Percentiles rank a stretch among this genome's conserved stretches.
Conservation (phyloP, 331 rosid species). For the Ulmus americana region DNA sequence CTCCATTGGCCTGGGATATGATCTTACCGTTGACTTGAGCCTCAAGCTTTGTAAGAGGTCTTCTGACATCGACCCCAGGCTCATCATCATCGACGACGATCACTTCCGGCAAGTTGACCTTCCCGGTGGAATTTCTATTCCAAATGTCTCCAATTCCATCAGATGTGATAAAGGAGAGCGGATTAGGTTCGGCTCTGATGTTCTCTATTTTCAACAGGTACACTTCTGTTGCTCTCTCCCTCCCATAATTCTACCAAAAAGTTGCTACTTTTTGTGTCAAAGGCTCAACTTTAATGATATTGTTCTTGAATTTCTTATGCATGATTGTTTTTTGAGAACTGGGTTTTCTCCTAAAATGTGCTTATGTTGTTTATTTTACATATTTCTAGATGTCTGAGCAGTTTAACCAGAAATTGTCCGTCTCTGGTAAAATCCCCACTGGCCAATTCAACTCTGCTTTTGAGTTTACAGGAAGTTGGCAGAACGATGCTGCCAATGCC, state of each 20-base stretch:
- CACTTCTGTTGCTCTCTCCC: background rate
- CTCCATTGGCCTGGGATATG: conserved; percentile 64
- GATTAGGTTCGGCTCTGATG: conserved; percentile 59
- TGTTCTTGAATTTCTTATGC: no score
- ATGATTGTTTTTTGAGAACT: no score
- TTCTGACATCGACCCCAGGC: conserved; percentile 30
- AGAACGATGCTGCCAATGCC: conserved; percentile 76
- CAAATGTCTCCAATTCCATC: conserved; percentile 67
- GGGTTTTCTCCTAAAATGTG: no score
- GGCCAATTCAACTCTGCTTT: conserved; percentile 78
- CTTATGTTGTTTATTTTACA: background rate
- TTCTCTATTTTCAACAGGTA: conserved; percentile 77
- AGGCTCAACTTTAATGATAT: no score
- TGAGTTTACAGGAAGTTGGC: conserved; percentile 64
- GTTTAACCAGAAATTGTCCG: conserved; percentile 63
- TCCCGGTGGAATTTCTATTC: conserved; percentile 51
- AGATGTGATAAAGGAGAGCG: conserved; percentile 82
- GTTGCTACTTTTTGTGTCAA: no score
- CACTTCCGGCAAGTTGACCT: conserved; percentile 37
- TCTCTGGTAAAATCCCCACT: conserved; percentile 77
- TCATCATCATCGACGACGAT: conserved; percentile 41
- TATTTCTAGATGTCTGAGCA: conserved; percentile 69
- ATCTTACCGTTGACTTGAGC: conserved; percentile 58
- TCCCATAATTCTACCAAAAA: no score
- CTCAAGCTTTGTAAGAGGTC: conserved; percentile 50